A percentile compares a stretch with the other conserved stretches of the same genome.
phyloP scores from a whole-genome alignment of 2,329 filamentous ascomycete genomes.

The Trichoderma koningii region DNA sequence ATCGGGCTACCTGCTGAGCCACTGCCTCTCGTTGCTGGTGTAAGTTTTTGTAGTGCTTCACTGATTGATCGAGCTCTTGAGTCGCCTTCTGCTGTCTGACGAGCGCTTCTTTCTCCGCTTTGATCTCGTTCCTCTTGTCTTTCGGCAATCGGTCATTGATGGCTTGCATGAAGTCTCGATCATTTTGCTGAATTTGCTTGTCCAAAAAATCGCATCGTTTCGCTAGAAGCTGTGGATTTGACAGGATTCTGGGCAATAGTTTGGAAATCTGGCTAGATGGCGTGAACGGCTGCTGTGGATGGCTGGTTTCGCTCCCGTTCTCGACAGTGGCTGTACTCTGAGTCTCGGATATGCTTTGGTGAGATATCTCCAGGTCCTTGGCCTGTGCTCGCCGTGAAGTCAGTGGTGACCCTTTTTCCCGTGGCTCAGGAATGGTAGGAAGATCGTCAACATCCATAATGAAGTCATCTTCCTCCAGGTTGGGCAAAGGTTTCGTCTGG shows the following conservation, averaged over 20 bases:
- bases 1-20: slow-evolving; percentile 50
- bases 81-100: slow-evolving; percentile 50
- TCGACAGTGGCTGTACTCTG: slow-evolving; percentile 20
- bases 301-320: slow-evolving; percentile 2
- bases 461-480: slow-evolving; percentile 23
- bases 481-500: slow-evolving; percentile 20
- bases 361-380: background rate
- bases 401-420: background rate
- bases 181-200: slow-evolving; percentile 50
- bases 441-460: slow-evolving; percentile 25
- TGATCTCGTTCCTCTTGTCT: slow-evolving; percentile 50
- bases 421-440: background rate
- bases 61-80: slow-evolving; percentile 44
- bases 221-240: slow-evolving; percentile 39
- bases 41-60: slow-evolving; percentile 47
- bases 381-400: background rate
- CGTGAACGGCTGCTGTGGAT: background rate
- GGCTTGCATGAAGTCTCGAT: slow-evolving; percentile 49
- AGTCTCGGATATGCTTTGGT: background rate
- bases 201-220: slow-evolving; percentile 45
- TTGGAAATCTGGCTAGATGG: slow-evolving; percentile 35
- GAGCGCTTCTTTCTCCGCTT: slow-evolving; percentile 52
- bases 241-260: slow-evolving; percentile 38
- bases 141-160: slow-evolving; percentile 51
- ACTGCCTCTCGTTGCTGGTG: slow-evolving; percentile 49